phyloP scores from a whole-genome alignment of 2,329 filamentous ascomycete genomes.

The Sarocladium oryzae region DNA sequence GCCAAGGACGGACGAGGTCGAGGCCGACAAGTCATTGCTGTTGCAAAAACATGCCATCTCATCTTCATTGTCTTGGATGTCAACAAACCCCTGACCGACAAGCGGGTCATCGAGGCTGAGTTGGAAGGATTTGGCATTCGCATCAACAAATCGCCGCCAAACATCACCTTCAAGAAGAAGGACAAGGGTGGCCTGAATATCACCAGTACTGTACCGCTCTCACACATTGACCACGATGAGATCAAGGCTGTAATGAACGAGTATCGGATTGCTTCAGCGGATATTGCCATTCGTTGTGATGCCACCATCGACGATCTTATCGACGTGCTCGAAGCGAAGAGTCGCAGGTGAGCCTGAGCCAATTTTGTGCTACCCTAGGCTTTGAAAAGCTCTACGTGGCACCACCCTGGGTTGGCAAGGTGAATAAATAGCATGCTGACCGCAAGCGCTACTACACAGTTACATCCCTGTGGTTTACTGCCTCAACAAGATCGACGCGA shows the following conservation, averaged over 20 bases:
- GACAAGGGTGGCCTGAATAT: conserved; percentile 96
- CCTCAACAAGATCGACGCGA: conserved; percentile 97
- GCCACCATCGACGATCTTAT: conserved; percentile 97
- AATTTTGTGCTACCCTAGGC: background rate
- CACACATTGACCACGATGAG: conserved; percentile 90
- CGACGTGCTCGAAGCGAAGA: conserved; percentile 90
- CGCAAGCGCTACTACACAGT: conserved; percentile 32
- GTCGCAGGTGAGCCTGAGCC: conserved; percentile 42
- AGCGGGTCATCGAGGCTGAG: conserved; percentile 90
- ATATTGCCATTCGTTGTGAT: conserved; percentile 96
- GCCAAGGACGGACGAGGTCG: conserved; percentile 97
- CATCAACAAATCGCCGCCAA: conserved; percentile 94
- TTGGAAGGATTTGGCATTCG: conserved; percentile 95
- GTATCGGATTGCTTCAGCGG: conserved; percentile 92
- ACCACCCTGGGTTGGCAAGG: background rate
- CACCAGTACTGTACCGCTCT: conserved; percentile 86
- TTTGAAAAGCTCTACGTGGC: background rate
- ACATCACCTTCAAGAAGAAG: conserved; percentile 99
- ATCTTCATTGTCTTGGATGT: conserved; percentile 99
- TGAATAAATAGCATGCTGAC: background rate
- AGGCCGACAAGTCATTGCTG: conserved; percentile 96
- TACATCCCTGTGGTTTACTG: conserved; percentile 99
- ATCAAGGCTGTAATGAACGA: conserved; percentile 98
- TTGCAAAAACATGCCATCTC: conserved; percentile 96
- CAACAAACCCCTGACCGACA: conserved; percentile 96